Base-by-base conservation (phyloP, 2,329 filamentous ascomycete species). In the Sclerotinia trifoliorum region DNA sequence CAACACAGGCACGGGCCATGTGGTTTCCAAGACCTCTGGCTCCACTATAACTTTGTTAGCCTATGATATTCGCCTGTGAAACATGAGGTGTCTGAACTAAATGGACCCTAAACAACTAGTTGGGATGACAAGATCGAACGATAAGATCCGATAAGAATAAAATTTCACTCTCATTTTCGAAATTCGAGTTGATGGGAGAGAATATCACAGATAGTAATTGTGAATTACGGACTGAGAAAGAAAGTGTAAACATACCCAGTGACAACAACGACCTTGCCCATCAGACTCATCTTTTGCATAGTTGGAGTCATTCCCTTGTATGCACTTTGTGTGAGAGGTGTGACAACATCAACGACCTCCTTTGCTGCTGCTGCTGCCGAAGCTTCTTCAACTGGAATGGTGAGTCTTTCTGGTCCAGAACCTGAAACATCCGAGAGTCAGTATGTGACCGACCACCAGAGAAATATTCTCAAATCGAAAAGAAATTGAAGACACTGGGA, bases 21-120 rank as follows among this genome's bases (percentile, higher is more conserved):
- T 90, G 84, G 83, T 91, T 91, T 62, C 91, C 91, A 7, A 94
- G 83, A 76, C 91, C 90, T 74, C 90, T 89, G 71, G 90, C 91
- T 78, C 89, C 91, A 76, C 90, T 90, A 69, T 24, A 44, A 64
- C 46, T 62, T 51, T 21, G 44, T 62, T 51, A 62, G 46, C 7
- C 58, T 49, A 11, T 10, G 15, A 62, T 39, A 3, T 51, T 35
- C 29, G 24, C 2, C 10, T 62, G 17, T 8, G 21, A 35, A 24
- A 49, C 26, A 24, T 17, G 21, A 61, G 10, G 7, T 35, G 26
- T 44, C 29, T 10, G 26, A 49, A 48, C 26, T 61, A 49, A 35
- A 51, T 62, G 13, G 39, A 51, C 24, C 13, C 29, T 5, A 49
- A 62, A 49, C 46, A 39, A 24, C 46, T 62, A 51, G 7, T 32